Evolutionary conservation across 2,329 filamentous ascomycete genomes (phyloP), one percentile per base, ranked within the genome.

Genomic region (Microcyclospora pomicola): DNA sequence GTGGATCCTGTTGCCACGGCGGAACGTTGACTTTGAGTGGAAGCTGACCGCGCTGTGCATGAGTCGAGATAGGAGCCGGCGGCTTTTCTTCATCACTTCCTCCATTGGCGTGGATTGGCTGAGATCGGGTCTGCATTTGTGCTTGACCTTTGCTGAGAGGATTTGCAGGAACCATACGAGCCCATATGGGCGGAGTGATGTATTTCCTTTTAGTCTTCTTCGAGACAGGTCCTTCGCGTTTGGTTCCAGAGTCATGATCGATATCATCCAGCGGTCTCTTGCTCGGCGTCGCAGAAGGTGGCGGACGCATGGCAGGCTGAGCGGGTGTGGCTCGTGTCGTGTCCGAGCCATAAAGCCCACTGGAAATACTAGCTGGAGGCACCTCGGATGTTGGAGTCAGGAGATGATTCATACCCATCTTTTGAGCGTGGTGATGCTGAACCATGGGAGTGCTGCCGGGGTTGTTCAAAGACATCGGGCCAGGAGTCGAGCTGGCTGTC

Each of bases 111-210:
- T 5, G 7, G 19, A 4, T 24, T 24, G 19, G 19, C 19, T 24
- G 19, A 4, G 19, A 24, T 7, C 7, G 19, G 19, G 7, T 24
- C 7, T 24, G 19, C 19, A 7, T 7, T 24, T 24, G 19, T 24
- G 19, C 7, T 24, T 24, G 19, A 24, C 19, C 19, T 24, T 24
- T 24, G 7, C 19, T 24, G 19, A 24, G 19, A 24, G 19, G 19
- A 40, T 60, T 59, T 16, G 38, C 38, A 11, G 36, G 44, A 16
- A 44, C 39, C 7, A 57, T 47, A n/a, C 50, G 42, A 6, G 57
- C 57, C 57, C 57, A 60, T 9, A 51, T 41, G 1, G 57, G 57
- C 29, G 52, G 49, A 30, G 54, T 43, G 9, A 38, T 46, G 37
- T 57, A 55, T 37, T 53, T 53, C 11, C 49, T 43, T 36, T 42